Evolutionary conservation across 306 rosid species (phyloP), one percentile per base, ranked within the genome.

Genomic region (Argentina anserina): DNA sequence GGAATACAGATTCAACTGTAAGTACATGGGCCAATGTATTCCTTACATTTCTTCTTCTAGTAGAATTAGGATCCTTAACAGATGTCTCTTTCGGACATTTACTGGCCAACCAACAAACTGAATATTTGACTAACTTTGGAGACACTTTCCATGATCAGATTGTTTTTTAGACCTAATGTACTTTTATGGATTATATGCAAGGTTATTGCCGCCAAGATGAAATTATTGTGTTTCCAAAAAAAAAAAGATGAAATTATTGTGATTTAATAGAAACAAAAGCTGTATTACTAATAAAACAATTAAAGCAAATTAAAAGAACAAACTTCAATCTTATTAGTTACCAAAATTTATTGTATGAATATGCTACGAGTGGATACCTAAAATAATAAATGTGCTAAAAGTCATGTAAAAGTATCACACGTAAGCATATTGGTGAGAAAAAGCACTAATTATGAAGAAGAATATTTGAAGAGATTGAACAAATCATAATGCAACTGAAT

Each of bases 1-100:
- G 85, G 53, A 50, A 63, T 20, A 36, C 43, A 1, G 81, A 69
- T n/a, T 49, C 73, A 20, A 55, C 69, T 77, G 85, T 81, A 62
- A 77, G 85, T 81, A 67, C 63, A 58, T 67, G 45, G 20, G 36
- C 37, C 20, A 12, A 37, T 62, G 15, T 25, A 15, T 52, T 70
- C 3, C 59, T 58, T 34, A 56, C 7, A 56, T 12, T 10, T 56
- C 59, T 52, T 52, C 59, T 52, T 52, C 29, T n/a, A n/a, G n/a
- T 49, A n/a, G 59, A 49, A 49, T 6, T 49, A 18, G 55, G 55
- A 47, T 26, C 29, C 40, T 74, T 23, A 17, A 62, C 13, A 62
- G 39, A 62, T 62, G 21, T 34, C 21, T 64, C 42, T 37, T 64
- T 42, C 31, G 6, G 14, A 25, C 23, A 5, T 62, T 18, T 64